Conservation (phyloP, 331 rosid genomes). For the Spiraea crenata region DNA sequence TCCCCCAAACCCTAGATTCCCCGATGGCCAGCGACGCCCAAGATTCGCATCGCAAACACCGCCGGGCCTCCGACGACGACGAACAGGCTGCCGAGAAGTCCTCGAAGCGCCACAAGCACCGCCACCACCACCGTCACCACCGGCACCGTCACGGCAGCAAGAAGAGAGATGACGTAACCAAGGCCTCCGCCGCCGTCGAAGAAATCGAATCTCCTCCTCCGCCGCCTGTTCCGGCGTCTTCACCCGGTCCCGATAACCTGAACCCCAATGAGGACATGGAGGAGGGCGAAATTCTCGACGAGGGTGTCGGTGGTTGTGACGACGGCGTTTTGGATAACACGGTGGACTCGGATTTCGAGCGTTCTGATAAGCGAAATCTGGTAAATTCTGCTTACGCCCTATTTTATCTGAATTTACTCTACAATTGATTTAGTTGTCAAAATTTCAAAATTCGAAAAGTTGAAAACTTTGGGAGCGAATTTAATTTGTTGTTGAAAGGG, state of each 20-base stretch:
- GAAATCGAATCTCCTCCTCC: conserved; percentile 34
- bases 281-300: conserved; percentile 98
- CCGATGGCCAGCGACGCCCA: conserved; percentile 69
- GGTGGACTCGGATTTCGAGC: conserved; percentile 45
- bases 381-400: conserved; percentile 47
- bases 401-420: background rate
- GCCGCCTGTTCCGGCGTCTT: conserved; percentile 24
- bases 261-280: conserved; percentile 72
- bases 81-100: conserved; percentile 59
- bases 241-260: conserved; percentile 17
- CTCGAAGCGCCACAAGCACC: conserved; percentile 90
- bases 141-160: conserved; percentile 62
- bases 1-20: conserved; percentile 37
- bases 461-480: background rate
- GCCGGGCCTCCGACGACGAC: conserved; percentile 47
- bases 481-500: conserved; percentile 33
- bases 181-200: conserved; percentile 32
- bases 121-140: conserved; percentile 63
- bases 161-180: conserved; percentile 50
- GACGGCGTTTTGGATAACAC: conserved; percentile 36
- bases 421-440: too few relatives aligned
- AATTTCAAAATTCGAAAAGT: too few relatives aligned
- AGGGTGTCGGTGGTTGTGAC: conserved; percentile 37
- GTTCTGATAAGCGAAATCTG: conserved; percentile 48
- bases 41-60: conserved; percentile 71